Evolutionary conservation across 306 rosid species (phyloP), one percentile per base, ranked within the genome.

Genomic region (Medicago lupulina): DNA sequence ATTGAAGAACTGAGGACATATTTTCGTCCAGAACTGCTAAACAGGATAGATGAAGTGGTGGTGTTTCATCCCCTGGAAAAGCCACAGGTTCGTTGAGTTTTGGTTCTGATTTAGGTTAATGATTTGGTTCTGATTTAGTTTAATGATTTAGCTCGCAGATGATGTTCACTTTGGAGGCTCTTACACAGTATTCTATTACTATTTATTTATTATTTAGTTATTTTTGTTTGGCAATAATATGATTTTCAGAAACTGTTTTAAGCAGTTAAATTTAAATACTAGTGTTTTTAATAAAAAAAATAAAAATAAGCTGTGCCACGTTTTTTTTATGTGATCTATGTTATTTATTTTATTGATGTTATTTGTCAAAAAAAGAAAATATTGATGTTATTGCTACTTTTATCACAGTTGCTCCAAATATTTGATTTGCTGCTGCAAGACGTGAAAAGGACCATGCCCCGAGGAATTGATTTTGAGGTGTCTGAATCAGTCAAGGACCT

Each of bases 21-120:
- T 80, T 95, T 95, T 81, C 90, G 97, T 76, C 97, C 96, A 8
- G 98, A 95, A 85, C 76, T 95, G 80, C 96, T 95, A 74, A 95
- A 92, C 84, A 84, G 98, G 71, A 83, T 95, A 73, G 98, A 95
- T 71, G 97, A 95, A 88, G 88, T 92, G 28, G 90, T 95, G 6
- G 96, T 92, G 79, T 95, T 95, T 85, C 97, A 80, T 68, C 66
- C 92, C 77, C 93, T 95, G 54, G 86, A 90, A 60, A 95, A 87
- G 87, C 31, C 94, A 77, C 89, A 92, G 97, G 98, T 95, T 81
- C 9, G 91, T 77, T 63, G 46, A 65, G 73, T 82, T 65, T 12
- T 70, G 60, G 49, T 50, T 50, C n/a, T 16, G 63, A 50, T 40
- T 51, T 69, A 57, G 50, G 38, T 6, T 34, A 28, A 28, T 25